These are phyloP conservation scores for Citrullus mucosospermus DNA, from an alignment of 306 rosid genomes.

Conservation along the genomic window DNA sequence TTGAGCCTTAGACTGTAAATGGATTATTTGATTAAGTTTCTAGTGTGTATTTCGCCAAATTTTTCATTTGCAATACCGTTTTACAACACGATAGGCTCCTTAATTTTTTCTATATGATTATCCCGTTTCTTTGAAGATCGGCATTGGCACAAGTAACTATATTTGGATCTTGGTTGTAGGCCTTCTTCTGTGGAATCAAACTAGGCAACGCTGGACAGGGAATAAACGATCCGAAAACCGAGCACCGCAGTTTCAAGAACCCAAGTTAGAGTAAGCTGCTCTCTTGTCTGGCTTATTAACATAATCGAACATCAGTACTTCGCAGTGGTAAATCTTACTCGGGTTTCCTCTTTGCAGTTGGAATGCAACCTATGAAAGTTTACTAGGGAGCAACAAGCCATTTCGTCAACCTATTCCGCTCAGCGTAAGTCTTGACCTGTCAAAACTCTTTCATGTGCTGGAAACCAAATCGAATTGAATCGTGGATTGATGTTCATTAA, in stretches of 20 bases:
- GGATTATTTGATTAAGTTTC: neutral
- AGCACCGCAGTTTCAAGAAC: constrained; percentile 48
- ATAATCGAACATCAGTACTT: neutral
- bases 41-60: neutral
- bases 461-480: neutral
- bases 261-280: constrained; percentile 57
- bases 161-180: constrained; percentile 36
- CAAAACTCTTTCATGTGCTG: neutral
- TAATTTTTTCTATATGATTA: neutral
- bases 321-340: neutral
- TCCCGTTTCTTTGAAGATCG: neutral
- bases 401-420: constrained; percentile 78
- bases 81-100: neutral
- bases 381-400: constrained; percentile 80
- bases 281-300: neutral
- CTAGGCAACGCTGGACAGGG: constrained; percentile 79
- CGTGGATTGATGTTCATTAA: neutral
- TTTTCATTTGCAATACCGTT: neutral
- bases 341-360: constrained; percentile 41
- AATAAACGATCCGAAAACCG: constrained; percentile 36
- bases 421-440: constrained; percentile 33
- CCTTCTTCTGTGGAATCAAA: constrained; percentile 83
- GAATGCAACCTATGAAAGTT: constrained; percentile 73
- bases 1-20: neutral
- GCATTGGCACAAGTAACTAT: neutral